These are phyloP conservation scores for Pichia gijzeniarum DNA, from an alignment of 805 yeast species.

Conservation along the genomic window DNA sequence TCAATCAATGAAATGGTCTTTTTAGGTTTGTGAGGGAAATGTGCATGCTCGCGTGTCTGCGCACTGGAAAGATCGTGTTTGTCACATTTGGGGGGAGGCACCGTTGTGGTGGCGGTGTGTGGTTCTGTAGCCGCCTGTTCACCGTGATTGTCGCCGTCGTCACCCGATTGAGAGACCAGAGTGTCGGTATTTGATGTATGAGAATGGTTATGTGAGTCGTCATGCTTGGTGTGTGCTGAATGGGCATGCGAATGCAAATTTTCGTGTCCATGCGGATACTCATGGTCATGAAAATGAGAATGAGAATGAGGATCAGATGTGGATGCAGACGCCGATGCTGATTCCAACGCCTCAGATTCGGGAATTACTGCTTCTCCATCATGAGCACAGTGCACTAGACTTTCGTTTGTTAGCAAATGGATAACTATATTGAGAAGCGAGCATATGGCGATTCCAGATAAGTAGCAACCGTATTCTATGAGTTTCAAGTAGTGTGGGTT, in stretches of 20 bases:
- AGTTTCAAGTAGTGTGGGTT: constrained; percentile 31
- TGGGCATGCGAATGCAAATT: too few species aligned
- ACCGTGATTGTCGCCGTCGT: too few species aligned
- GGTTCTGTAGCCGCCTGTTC: too few species aligned
- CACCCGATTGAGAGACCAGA: too few species aligned
- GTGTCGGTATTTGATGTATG: too few species aligned
- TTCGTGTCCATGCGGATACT: too few species aligned
- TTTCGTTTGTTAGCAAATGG: constrained; percentile 71
- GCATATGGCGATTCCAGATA: constrained; percentile 57
- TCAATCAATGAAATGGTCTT: constrained; percentile 23
- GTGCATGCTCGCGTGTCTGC: not conserved
- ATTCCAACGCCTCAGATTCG: too few species aligned
- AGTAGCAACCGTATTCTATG: constrained; percentile 35
- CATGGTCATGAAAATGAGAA: constrained; percentile 11
- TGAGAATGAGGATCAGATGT: constrained; percentile 9
- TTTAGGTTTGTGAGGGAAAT: constrained; percentile 3
- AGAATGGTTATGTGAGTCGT: too few species aligned
- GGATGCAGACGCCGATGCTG: not conserved
- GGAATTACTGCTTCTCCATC: constrained; percentile 24
- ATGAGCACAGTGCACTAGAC: constrained; percentile 83
- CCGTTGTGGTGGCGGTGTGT: too few species aligned
- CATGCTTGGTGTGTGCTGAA: too few species aligned
- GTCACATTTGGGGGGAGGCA: too few species aligned
- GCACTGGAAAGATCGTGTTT: too few species aligned
- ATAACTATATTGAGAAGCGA: constrained; percentile 54